Evolutionary conservation across 768 basidiomycete species (phyloP), one percentile per base, ranked within the genome.

Genomic region (Sporobolomyces phaffii): DNA sequence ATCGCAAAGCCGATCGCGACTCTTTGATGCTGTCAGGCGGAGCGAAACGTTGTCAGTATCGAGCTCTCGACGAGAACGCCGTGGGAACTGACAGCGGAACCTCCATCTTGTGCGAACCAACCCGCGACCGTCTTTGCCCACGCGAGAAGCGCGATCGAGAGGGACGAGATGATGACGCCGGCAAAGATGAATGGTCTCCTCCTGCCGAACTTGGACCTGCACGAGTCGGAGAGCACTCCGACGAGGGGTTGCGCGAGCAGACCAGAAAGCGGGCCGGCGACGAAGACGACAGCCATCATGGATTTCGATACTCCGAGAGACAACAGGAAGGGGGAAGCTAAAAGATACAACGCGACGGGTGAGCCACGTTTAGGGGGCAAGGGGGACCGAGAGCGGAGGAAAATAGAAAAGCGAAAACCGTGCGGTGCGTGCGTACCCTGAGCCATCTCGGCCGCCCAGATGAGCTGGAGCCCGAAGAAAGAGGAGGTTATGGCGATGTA

Each of bases 391-490:
- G 6, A 8, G 31, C 20, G 10, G 22, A 13, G 40, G 10, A 24
- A 15, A 29, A 44, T 4, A 24, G 54, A 14, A 1, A 10, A 43
- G 73, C 40, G 60, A n/a, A n/a, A n/a, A n/a, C n/a, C n/a, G n/a
- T n/a, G n/a, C n/a, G n/a, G n/a, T n/a, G n/a, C n/a, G n/a, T n/a
- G n/a, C n/a, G n/a, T n/a, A 79, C 89, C 90, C 68, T 94, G 92
- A 0, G 89, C 87, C 90, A 96, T 92, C 75, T 96, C 92, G 17
- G 94, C 87, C 2, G 87, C 88, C 93, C 93, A 96, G 51, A 94
- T 84, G 66, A 91, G 84, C 76, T 90, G 89, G 1, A 93, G 85
- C 9, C 92, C 92, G 4, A 91, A 77, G 57, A 93, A 78, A 1
- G 89, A 88, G 10, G 91, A 74, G 0, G 91, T 93, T 43, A 94